phyloP scores from a whole-genome alignment of 2,329 filamentous ascomycete genomes.

The Aspergillus sergii region DNA sequence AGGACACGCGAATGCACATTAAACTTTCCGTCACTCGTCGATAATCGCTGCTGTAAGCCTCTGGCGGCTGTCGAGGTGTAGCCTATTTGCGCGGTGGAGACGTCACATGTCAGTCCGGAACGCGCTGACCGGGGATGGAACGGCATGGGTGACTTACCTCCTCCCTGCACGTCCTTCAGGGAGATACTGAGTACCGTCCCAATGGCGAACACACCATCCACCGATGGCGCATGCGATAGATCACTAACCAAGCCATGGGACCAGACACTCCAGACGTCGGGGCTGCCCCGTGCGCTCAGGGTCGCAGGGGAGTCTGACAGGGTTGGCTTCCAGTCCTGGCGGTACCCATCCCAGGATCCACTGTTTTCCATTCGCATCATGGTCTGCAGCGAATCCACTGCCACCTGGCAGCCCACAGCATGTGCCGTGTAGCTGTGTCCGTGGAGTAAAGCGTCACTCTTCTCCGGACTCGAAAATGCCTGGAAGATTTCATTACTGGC shows the following conservation, averaged over 20 bases:
- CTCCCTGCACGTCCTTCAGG: slow-evolving; percentile 52
- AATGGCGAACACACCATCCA: slow-evolving; percentile 71
- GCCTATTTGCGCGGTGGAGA: slow-evolving; percentile 37
- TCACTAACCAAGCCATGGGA: slow-evolving; percentile 59
- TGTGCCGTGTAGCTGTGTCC: slow-evolving; percentile 89
- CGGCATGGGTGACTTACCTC: slow-evolving; percentile 36
- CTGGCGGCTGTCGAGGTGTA: slow-evolving; percentile 61
- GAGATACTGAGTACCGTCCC: slow-evolving; percentile 74
- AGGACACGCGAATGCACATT: slow-evolving; percentile 62
- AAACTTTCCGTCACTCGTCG: slow-evolving; percentile 42
- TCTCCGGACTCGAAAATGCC: slow-evolving; percentile 70
- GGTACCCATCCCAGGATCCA: slow-evolving; percentile 61
- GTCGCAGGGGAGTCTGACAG: not conserved
- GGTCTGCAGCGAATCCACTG: slow-evolving; percentile 63
- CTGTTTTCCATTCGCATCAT: slow-evolving; percentile 61
- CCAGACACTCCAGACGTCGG: slow-evolving; percentile 70
- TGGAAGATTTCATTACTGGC: slow-evolving; percentile 74
- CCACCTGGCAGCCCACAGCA: slow-evolving; percentile 77
- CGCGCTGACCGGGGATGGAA: not conserved
- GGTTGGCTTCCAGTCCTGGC: slow-evolving; percentile 48
- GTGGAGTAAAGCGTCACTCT: slow-evolving; percentile 77
- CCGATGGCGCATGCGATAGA: slow-evolving; percentile 59
- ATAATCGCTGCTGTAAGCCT: slow-evolving; percentile 54
- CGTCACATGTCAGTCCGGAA: slow-evolving; percentile 18
- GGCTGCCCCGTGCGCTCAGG: slow-evolving; percentile 2